phyloP scores from a whole-genome alignment of 768 basidiomycete genomes.

The Baorangia bicolor region DNA sequence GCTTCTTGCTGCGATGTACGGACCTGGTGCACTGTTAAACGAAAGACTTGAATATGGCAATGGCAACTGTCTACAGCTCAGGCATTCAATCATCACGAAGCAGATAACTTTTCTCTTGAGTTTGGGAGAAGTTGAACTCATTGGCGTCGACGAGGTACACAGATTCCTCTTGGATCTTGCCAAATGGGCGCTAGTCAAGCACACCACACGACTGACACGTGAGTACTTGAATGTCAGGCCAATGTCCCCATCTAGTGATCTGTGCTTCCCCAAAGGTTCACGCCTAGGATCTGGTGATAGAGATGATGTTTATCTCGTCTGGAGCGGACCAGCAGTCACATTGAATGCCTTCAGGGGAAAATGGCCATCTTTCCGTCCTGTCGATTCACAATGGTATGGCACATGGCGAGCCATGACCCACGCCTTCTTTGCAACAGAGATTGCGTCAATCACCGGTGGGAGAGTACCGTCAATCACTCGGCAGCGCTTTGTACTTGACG shows the following conservation, averaged over 20 bases:
- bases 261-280: neutral
- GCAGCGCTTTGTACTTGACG: conserved; percentile 21
- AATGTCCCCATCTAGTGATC: neutral
- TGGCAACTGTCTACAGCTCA: neutral
- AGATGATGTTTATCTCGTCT: conserved; percentile 10
- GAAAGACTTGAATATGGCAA: neutral
- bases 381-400: conserved; percentile 1
- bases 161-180: conserved; percentile 21
- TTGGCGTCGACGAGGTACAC: conserved; percentile 20
- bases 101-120: conserved; percentile 5
- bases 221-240: neutral
- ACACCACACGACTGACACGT: neutral
- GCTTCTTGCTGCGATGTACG: conserved; percentile 17
- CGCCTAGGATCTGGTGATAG: neutral
- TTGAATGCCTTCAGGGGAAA: conserved; percentile 10
- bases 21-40: neutral
- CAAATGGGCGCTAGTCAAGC: conserved; percentile 11
- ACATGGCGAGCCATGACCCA: conserved; percentile 12
- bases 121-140: conserved; percentile 16
- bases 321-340: conserved; percentile 13
- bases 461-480: neutral
- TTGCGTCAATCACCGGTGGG: neutral
- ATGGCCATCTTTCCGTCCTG: conserved; percentile 1
- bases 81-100: conserved; percentile 4
- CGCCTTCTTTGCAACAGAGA: neutral